Base-by-base conservation (phyloP, 2,329 filamentous ascomycete genomes). In the Colletotrichum sp. region DNA sequence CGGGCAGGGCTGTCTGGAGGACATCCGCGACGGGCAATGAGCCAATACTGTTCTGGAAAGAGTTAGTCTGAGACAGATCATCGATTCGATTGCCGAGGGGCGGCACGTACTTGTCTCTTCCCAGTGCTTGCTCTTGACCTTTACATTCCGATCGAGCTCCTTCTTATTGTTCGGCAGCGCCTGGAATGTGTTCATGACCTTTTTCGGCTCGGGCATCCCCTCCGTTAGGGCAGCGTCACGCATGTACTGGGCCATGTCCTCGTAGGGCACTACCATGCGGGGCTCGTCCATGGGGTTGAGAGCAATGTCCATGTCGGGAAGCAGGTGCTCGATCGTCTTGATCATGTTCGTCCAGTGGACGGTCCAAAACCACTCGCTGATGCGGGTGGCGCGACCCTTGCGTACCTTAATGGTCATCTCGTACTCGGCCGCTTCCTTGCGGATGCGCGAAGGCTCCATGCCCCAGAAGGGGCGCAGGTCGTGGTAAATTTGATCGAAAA, bases 211-310 rank as follows among this genome's bases (percentile, higher is more conserved):
- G 18, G 82, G 80, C 59, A 92, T 83, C 18, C 81, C 82, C 59
- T 87, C 84, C 10, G 86, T 88, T 76, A 87, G 83, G 69, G 86
- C 84, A 38, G 91, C 91, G 73, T 87, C 86, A 61, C 85, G 81
- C 83, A 94, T 87, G 71, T 89, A 87, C 1, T 82, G 81, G 30
- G 90, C 83, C 66, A 94, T 89, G 7, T 91, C 88, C 79, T 94
- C 92, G 87, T 89, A 93, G 4, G 92, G 89, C 3, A 91, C 90
- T 14, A 94, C 88, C 10, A 94, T 79, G 30, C 92, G 87, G 52
- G 92, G 92, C 80, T 94, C 92, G 78, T 94, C 92, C 88, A 94
- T 91, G 36, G 89, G 86, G 77, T 94, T 94, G 74, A 94, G 86
- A 1, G 92, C 88, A 73, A 94, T 87, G 75, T 94, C 92, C 89